phyloP scores from a whole-genome alignment of 1,284 basidiomycete species.

The Ganoderma meredithae region DNA sequence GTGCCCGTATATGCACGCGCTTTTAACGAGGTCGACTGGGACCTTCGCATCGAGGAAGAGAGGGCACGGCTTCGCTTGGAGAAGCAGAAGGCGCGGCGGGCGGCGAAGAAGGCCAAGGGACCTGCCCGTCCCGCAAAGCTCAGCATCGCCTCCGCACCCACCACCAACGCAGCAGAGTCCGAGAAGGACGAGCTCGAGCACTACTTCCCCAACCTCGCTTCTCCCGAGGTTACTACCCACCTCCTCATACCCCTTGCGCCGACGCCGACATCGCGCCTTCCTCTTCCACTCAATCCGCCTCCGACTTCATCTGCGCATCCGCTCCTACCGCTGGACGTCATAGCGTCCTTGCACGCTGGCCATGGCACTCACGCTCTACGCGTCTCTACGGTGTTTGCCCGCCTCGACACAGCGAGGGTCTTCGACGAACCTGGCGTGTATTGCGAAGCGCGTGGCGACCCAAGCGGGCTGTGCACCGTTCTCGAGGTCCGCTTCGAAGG shows the following conservation, averaged over 20 bases:
- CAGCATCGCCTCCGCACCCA: slow-evolving; percentile 21
- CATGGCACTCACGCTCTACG: slow-evolving; percentile 65
- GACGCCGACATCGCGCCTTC: slow-evolving; percentile 68
- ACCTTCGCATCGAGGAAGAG: slow-evolving; percentile 58
- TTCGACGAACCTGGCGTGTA: slow-evolving; percentile 64
- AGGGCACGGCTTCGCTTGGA: slow-evolving; percentile 44
- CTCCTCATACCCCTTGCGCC: slow-evolving; percentile 79
- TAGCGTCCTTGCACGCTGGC: slow-evolving; percentile 58
- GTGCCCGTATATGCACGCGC: slow-evolving; percentile 74
- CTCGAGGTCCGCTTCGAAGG: slow-evolving; percentile 73
- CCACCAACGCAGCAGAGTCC: slow-evolving; percentile 28
- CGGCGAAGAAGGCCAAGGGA: slow-evolving; percentile 34
- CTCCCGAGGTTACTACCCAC: slow-evolving; percentile 62
- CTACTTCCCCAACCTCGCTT: slow-evolving; percentile 59
- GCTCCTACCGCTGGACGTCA: slow-evolving; percentile 62
- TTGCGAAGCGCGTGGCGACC: slow-evolving; percentile 64
- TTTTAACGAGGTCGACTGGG: slow-evolving; percentile 74
- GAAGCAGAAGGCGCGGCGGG: slow-evolving; percentile 37
- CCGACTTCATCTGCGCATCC: slow-evolving; percentile 40
- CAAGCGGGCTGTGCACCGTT: slow-evolving; percentile 58
- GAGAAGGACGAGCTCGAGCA: slow-evolving; percentile 57
- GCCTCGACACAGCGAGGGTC: slow-evolving; percentile 69
- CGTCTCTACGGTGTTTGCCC: slow-evolving; percentile 71
- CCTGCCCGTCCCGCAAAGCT: slow-evolving; percentile 21
- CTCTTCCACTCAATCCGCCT: slow-evolving; percentile 51